Conservation (phyloP, 768 basidiomycete species). For the Boletus rubropictus region DNA sequence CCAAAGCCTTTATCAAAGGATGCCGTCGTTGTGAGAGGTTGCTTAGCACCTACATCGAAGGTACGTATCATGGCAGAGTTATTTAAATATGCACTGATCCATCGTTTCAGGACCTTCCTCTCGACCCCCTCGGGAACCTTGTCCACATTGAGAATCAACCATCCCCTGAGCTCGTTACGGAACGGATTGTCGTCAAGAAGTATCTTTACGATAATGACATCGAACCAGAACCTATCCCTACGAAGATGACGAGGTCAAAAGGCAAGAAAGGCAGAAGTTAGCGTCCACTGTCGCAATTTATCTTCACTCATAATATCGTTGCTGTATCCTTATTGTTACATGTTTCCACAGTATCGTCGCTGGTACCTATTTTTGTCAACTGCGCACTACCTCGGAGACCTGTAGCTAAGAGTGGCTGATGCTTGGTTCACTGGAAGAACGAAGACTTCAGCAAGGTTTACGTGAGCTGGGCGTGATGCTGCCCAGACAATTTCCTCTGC, state of each 20-base stretch:
- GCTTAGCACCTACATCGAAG: constrained; percentile 63
- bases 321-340: constrained; percentile 32
- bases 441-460: constrained; percentile 81
- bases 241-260: constrained; percentile 54
- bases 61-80: constrained; percentile 32
- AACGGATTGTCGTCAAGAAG: constrained; percentile 69
- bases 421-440: constrained; percentile 81
- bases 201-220: constrained; percentile 76
- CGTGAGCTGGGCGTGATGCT: constrained; percentile 85
- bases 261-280: constrained; percentile 44
- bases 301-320: constrained; percentile 20
- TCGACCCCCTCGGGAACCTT: constrained; percentile 73
- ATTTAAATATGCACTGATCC: constrained; percentile 1
- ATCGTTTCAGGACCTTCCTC: constrained; percentile 42
- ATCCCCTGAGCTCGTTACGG: constrained; percentile 50
- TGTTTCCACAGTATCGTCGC: constrained; percentile 1
- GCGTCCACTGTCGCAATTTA: constrained; percentile 3
- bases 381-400: constrained; percentile 25
- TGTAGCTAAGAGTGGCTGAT: constrained; percentile 56
- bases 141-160: constrained; percentile 48
- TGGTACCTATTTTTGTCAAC: not conserved
- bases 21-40: constrained; percentile 48
- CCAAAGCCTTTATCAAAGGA: constrained; percentile 41
- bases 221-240: constrained; percentile 28
- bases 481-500: constrained; percentile 99